These are phyloP conservation scores for Aureobasidium vineae DNA, from an alignment of 2,329 filamentous ascomycete genomes.

Conservation along the genomic window DNA sequence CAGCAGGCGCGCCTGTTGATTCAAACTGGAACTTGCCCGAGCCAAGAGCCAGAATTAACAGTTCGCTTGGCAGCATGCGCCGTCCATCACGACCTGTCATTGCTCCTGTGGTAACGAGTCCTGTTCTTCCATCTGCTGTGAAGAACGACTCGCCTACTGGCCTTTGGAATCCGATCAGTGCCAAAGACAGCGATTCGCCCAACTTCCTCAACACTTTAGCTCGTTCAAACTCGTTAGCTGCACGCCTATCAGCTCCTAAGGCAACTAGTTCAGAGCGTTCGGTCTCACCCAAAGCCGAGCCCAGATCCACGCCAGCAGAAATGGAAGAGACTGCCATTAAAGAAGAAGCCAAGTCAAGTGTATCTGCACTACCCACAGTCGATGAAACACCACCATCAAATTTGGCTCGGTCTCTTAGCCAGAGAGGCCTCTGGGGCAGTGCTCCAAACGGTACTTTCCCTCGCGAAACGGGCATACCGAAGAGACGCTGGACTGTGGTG, in stretches of 20 bases:
- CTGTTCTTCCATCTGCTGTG: conserved; percentile 18
- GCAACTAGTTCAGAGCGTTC: neutral
- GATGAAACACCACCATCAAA: conserved; percentile 35
- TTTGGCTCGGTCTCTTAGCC: conserved; percentile 33
- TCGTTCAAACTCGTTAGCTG: conserved; percentile 1
- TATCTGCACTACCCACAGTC: conserved; percentile 28
- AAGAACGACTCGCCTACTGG: conserved; percentile 8
- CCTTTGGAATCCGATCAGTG: neutral
- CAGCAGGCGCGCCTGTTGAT: conserved; percentile 31
- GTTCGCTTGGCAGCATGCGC: conserved; percentile 43
- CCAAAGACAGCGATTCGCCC: neutral
- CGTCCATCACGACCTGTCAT: conserved; percentile 37
- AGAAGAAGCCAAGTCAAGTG: conserved; percentile 10
- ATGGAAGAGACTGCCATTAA: conserved; percentile 32
- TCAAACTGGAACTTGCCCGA: conserved; percentile 34
- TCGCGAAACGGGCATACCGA: conserved; percentile 40
- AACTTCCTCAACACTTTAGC: conserved; percentile 10
- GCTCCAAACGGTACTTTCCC: conserved; percentile 37
- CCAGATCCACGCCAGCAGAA: neutral
- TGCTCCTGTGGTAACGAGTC: conserved; percentile 28
- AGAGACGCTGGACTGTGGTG: conserved; percentile 47
- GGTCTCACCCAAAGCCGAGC: neutral
- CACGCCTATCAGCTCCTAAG: neutral
- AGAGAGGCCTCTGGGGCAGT: conserved; percentile 48
- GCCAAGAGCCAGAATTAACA: conserved; percentile 38